Percentiles rank a stretch among this genome's conserved stretches.
phyloP scores from a whole-genome alignment of 306 rosid genomes.

The Luffa aegyptiaca region DNA sequence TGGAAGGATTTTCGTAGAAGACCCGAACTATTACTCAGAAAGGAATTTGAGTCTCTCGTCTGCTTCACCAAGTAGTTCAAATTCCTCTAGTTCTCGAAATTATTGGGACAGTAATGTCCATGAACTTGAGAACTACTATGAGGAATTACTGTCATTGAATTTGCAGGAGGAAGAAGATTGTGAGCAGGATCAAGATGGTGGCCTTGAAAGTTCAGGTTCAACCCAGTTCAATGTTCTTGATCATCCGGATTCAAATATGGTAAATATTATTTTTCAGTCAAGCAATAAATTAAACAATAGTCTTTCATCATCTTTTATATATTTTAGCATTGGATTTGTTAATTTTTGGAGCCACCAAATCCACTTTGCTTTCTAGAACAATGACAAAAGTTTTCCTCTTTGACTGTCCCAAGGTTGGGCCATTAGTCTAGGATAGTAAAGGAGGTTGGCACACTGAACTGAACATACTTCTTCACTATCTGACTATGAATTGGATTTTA shows the following conservation, averaged over 20 bases:
- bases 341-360: neutral
- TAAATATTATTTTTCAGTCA: constrained; percentile 8
- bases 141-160: constrained; percentile 32
- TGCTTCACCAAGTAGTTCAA: constrained; percentile 25
- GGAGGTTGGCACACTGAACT: neutral
- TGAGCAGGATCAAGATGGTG: constrained; percentile 24
- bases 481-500: neutral
- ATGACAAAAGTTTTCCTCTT: neutral
- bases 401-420: neutral
- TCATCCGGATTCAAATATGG: constrained; percentile 30
- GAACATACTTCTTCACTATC: neutral
- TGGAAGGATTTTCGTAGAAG: constrained; percentile 51
- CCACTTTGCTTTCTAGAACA: neutral
- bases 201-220: constrained; percentile 23
- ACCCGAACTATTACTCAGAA: constrained; percentile 19
- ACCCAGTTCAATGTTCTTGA: constrained; percentile 32
- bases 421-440: neutral
- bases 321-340: neutral
- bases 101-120: constrained; percentile 51
- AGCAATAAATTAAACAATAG: neutral
- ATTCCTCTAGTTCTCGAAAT: constrained; percentile 23
- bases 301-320: neutral
- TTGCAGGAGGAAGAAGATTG: constrained; percentile 26
- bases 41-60: constrained; percentile 6
- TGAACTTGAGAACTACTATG: constrained; percentile 52